Evolutionary conservation across 257 asterid species (phyloP).

Genomic region (Plantago ovata): DNA sequence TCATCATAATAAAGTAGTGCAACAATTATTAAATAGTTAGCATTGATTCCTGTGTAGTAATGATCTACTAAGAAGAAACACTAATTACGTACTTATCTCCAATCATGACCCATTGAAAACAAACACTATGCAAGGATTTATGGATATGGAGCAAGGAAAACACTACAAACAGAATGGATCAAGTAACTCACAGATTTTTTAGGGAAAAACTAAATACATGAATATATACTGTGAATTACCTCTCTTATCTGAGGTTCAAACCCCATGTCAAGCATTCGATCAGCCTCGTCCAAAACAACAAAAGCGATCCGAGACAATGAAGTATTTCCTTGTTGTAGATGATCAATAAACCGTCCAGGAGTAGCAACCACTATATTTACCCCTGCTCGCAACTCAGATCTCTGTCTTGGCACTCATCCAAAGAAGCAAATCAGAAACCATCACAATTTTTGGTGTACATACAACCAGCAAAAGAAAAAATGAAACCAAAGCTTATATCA

Average conservation of each 20-base stretch:
- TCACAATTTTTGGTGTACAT: constrained; percentile 9
- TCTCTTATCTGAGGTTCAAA: constrained; percentile 96
- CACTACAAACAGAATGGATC: background rate
- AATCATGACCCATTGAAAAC: background rate
- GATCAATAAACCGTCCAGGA: constrained; percentile 91
- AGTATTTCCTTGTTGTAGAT: constrained; percentile 79
- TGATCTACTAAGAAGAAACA: too few species aligned
- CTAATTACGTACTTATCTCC: background rate
- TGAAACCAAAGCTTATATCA: background rate
- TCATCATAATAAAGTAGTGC: too few species aligned
- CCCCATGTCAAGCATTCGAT: constrained; percentile 95
- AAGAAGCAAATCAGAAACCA: constrained; percentile 23
- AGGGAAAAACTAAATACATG: background rate
- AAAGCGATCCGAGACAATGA: constrained; percentile 63
- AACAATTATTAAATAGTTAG: too few species aligned
- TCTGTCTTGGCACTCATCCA: constrained; percentile 50
- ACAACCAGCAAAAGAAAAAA: constrained; percentile 7
- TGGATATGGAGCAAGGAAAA: background rate
- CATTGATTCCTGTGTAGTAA: too few species aligned
- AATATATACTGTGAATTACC: constrained; percentile 29
- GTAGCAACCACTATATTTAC: constrained; percentile 89
- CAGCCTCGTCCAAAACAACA: constrained; percentile 89
- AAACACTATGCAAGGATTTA: background rate
- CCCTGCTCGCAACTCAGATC: constrained; percentile 78
- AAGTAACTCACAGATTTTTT: background rate